Evolutionary conservation across 2,329 filamentous ascomycete genomes (phyloP).

Genomic region (Fusarium cicatricum): DNA sequence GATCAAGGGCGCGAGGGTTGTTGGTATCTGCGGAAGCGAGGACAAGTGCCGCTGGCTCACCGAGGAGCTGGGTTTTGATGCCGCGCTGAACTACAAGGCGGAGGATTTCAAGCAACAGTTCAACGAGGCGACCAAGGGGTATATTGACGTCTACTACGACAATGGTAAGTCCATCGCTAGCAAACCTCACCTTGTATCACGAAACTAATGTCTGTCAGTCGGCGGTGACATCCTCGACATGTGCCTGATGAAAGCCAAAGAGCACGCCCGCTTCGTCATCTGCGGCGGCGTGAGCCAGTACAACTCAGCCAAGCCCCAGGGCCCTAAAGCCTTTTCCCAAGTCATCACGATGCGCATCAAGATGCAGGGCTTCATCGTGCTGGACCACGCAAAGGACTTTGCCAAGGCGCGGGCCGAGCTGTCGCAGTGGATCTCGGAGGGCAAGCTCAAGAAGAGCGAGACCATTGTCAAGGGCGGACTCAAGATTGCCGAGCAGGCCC

Average conservation of each 20-base stretch:
- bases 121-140: constrained; percentile 63
- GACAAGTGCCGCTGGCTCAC: constrained; percentile 74
- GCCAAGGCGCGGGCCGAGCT: constrained; percentile 67
- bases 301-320: constrained; percentile 63
- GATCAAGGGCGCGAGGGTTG: constrained; percentile 68
- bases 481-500: constrained; percentile 67
- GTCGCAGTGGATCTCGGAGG: constrained; percentile 73
- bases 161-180: constrained; percentile 53
- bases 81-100: constrained; percentile 74
- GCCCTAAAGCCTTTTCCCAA: constrained; percentile 65
- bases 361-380: constrained; percentile 78
- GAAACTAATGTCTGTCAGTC: constrained; percentile 49
- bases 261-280: constrained; percentile 72
- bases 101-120: constrained; percentile 67
- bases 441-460: constrained; percentile 77
- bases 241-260: constrained; percentile 69
- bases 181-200: rapidly evolving
- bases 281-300: constrained; percentile 78
- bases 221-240: constrained; percentile 76
- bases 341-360: constrained; percentile 64
- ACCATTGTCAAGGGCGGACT: constrained; percentile 76
- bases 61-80: constrained; percentile 71
- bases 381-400: constrained; percentile 71
- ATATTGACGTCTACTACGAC: constrained; percentile 77
- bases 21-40: constrained; percentile 71